phyloP scores from a whole-genome alignment of 2,329 filamentous ascomycete genomes.

The Trichoderma aggressivum region DNA sequence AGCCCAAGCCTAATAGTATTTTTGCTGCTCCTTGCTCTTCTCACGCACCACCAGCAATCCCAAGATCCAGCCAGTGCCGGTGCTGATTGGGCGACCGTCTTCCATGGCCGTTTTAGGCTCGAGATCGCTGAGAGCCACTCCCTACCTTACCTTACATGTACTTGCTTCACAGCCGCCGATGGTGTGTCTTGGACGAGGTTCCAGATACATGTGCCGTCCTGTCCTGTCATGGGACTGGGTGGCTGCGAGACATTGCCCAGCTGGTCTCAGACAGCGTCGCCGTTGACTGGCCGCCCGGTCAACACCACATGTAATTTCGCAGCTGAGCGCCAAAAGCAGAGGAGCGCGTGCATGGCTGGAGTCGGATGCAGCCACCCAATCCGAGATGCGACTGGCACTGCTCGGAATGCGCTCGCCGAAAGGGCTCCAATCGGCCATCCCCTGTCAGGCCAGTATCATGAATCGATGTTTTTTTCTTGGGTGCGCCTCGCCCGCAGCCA shows the following conservation, averaged over 20 bases:
- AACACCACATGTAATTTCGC: neutral
- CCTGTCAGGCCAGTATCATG: conserved; percentile 7
- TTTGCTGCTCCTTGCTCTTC: conserved; percentile 3
- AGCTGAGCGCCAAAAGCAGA: neutral
- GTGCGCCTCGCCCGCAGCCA: neutral
- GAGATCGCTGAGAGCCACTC: conserved; percentile 14
- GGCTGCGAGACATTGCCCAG: conserved; percentile 19
- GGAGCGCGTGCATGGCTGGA: conserved; percentile 1
- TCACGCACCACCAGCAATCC: conserved; percentile 4
- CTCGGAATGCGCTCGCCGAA: conserved; percentile 14
- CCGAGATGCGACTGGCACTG: neutral
- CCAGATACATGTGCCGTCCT: conserved; percentile 15
- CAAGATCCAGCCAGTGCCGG: neutral
- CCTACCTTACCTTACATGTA: no score
- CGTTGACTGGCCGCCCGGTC: conserved; percentile 7
- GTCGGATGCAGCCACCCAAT: conserved; percentile 2
- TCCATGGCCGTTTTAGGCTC: conserved; percentile 9
- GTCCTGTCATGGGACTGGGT: conserved; percentile 18
- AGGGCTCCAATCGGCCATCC: neutral
- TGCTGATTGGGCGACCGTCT: conserved; percentile 12
- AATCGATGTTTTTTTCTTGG: neutral
- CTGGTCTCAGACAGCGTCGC: conserved; percentile 5
- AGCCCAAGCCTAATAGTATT: no score
- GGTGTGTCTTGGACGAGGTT: neutral
- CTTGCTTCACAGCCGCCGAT: conserved; percentile 8